A percentile compares a stretch with the other conserved stretches of the same genome.
phyloP scores from a whole-genome alignment of 2,329 filamentous ascomycete genomes.

The Aschersonia sp. region DNA sequence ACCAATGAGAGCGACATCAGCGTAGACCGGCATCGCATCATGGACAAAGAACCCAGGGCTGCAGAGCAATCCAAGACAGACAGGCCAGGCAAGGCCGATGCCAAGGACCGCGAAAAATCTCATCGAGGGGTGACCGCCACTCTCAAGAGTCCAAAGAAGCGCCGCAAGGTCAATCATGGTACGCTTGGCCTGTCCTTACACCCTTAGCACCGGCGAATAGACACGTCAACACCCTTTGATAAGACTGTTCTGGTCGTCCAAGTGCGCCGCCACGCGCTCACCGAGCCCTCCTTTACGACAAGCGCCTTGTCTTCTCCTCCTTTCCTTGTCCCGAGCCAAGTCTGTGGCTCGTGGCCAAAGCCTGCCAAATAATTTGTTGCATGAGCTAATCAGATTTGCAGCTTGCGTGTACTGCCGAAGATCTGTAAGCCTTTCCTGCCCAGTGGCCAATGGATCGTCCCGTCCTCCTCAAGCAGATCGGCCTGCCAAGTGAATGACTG shows the following conservation, averaged over 20 bases:
- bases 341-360: too few species aligned
- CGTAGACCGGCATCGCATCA: conserved; percentile 18
- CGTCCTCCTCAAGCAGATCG: too few species aligned
- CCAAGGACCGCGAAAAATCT: conserved; percentile 1
- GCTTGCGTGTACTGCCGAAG: conserved; percentile 81
- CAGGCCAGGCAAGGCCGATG: conserved; percentile 7
- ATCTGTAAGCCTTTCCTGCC: conserved; percentile 50
- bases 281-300: too few species aligned
- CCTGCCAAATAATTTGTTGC: neutral
- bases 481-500: too few species aligned
- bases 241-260: neutral
- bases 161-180: conserved; percentile 85
- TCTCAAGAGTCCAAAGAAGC: conserved; percentile 58
- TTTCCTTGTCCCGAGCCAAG: too few species aligned
- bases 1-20: conserved; percentile 13
- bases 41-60: conserved; percentile 16
- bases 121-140: neutral
- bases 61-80: conserved; percentile 15
- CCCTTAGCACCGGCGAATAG: neutral
- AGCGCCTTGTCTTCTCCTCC: too few species aligned
- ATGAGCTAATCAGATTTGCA: conserved; percentile 16
- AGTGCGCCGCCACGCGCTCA: neutral
- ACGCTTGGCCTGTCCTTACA: conserved; percentile 21
- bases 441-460: too few species aligned
- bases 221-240: neutral